A percentile compares a stretch with the other conserved stretches of the same genome.
These are phyloP conservation scores for Lentinula sp. DNA, from an alignment of 768 basidiomycete species.

Conservation along the genomic window DNA sequence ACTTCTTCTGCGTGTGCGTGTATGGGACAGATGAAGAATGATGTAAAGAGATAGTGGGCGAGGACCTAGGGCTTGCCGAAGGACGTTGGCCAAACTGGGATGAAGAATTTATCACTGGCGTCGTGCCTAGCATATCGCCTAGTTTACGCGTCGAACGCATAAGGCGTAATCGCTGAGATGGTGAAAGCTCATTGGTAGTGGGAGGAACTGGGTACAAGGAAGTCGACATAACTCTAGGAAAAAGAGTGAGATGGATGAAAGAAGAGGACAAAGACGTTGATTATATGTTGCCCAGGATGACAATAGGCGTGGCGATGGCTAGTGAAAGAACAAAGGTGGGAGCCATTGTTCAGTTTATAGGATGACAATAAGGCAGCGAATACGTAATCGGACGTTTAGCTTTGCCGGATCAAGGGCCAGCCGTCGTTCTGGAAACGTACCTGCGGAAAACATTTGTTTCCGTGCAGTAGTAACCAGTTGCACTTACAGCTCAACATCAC, in stretches of 20 bases:
- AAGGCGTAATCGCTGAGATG: conserved; percentile 35
- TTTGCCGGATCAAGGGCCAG: neutral
- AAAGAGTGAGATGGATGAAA: neutral
- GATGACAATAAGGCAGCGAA: neutral
- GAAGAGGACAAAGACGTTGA: neutral
- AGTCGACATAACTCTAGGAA: neutral
- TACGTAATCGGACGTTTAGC: neutral
- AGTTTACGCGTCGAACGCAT: conserved; percentile 55
- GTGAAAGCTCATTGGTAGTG: neutral
- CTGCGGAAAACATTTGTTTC: neutral
- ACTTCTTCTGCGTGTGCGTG: neutral
- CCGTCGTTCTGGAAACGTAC: neutral
- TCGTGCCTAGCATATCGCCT: conserved; percentile 43
- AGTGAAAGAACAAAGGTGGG: neutral
- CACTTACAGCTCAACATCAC: neutral
- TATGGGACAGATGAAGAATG: neutral
- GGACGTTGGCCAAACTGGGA: neutral
- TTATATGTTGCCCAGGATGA: neutral
- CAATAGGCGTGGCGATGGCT: neutral
- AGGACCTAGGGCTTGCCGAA: conserved; percentile 8
- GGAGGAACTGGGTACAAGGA: neutral
- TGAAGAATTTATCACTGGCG: conserved; percentile 27
- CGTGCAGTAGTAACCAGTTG: neutral
- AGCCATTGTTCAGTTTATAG: conserved; percentile 4
- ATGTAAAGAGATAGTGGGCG: conserved; percentile 2